Percentiles rank a stretch among this genome's conserved stretches.
These are phyloP conservation scores for Musa acuminata DNA, from an alignment of 176 grass and related monocot species.

Conservation along the genomic window DNA sequence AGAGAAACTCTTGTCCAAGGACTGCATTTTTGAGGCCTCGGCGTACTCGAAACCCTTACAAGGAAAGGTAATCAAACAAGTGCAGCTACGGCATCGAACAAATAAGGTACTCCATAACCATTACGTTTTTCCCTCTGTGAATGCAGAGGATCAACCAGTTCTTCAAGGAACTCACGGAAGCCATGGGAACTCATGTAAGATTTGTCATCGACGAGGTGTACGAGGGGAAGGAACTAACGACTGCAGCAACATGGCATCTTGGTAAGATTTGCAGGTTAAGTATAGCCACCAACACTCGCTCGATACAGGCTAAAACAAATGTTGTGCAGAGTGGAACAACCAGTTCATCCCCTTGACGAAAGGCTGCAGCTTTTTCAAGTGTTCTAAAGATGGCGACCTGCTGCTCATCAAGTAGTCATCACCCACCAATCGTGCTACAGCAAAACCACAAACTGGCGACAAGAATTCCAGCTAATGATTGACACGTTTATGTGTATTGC, in stretches of 20 bases:
- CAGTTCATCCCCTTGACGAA: constrained; percentile 58
- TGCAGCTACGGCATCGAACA: not conserved
- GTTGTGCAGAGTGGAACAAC: constrained; percentile 69
- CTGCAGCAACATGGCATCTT: constrained; percentile 74
- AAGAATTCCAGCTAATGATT: too few species aligned
- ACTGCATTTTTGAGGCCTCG: constrained; percentile 51
- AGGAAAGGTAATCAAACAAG: constrained; percentile 34
- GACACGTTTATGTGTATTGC: constrained; percentile 3
- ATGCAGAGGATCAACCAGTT: constrained; percentile 37
- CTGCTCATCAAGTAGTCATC: constrained; percentile 61
- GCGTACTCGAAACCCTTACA: constrained; percentile 46
- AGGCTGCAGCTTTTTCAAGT: constrained; percentile 63
- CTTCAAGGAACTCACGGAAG: constrained; percentile 45
- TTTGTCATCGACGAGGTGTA: constrained; percentile 52
- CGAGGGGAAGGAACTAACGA: constrained; percentile 30
- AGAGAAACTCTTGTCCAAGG: constrained; percentile 38
- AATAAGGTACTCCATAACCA: not conserved
- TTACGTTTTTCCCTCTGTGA: not conserved
- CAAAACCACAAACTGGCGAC: too few species aligned
- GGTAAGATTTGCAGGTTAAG: constrained; percentile 31
- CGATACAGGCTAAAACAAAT: too few species aligned
- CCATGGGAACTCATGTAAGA: constrained; percentile 59
- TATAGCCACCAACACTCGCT: not conserved
- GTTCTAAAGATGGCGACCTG: constrained; percentile 31
- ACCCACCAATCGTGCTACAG: not conserved